phyloP scores from a whole-genome alignment of 352 stramenopile genomes.

The Phytophthora constricta region DNA sequence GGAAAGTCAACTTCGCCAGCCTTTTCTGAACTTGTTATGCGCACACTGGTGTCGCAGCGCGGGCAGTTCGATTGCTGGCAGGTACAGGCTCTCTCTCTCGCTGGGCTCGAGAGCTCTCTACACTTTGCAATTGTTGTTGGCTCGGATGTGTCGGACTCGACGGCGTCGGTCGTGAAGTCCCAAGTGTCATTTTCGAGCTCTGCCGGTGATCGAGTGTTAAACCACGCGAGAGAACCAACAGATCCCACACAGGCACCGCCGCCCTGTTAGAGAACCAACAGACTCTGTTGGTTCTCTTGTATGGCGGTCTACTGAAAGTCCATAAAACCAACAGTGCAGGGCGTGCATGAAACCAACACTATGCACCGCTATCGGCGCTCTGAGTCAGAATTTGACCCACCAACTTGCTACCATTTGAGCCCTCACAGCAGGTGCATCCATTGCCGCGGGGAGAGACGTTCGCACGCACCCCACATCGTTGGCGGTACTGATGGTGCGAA shows the following conservation, averaged over 20 bases:
- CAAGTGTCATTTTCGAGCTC: slow-evolving; percentile 2
- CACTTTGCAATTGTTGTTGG: background rate
- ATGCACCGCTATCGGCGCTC: too few relatives aligned
- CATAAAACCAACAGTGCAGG: slow-evolving; percentile 25
- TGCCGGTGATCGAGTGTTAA: slow-evolving; percentile 24
- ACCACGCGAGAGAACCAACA: slow-evolving; percentile 40
- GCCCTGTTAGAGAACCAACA: slow-evolving; percentile 41
- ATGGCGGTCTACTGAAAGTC: background rate
- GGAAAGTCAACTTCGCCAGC: background rate
- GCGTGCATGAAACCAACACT: slow-evolving; percentile 3
- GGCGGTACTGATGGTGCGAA: too few relatives aligned
- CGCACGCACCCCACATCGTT: too few relatives aligned
- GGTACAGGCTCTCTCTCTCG: background rate
- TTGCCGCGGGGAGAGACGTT: too few relatives aligned
- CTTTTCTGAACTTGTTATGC: background rate
- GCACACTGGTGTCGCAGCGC: background rate
- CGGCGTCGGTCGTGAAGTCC: background rate
- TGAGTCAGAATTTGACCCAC: too few relatives aligned
- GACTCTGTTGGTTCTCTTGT: slow-evolving; percentile 35
- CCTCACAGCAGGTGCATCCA: too few relatives aligned
- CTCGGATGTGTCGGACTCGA: background rate
- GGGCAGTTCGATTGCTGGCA: background rate
- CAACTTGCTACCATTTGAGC: too few relatives aligned
- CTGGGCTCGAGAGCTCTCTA: background rate
- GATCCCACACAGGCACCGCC: background rate